Percentiles rank a stretch among this genome's conserved stretches.
phyloP scores from a whole-genome alignment of 148 eudicot genomes.

The Spergularia marina region DNA sequence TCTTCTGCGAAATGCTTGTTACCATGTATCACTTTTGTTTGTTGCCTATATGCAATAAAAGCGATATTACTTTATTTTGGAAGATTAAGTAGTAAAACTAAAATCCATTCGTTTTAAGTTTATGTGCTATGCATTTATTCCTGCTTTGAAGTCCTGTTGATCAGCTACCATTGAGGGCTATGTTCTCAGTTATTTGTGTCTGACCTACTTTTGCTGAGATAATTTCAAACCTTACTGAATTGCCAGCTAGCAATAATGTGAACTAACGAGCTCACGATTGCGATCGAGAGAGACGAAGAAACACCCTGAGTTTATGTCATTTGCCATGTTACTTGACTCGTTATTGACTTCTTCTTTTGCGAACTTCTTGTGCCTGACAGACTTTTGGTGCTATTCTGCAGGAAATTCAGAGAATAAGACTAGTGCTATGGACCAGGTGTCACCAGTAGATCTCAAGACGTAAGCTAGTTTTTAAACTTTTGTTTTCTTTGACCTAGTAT shows the following conservation, averaged over 20 bases:
- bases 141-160: neutral
- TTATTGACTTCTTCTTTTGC: too few relatives aligned
- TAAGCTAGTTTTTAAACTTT: slow-evolving; percentile 24
- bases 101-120: neutral
- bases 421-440: slow-evolving; percentile 41
- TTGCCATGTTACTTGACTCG: too few relatives aligned
- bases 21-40: neutral
- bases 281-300: too few relatives aligned
- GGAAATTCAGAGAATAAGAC: slow-evolving; percentile 56
- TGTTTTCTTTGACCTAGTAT: neutral
- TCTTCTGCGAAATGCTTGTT: neutral
- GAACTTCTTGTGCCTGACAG: neutral
- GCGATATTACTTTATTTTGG: too few relatives aligned
- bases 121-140: neutral
- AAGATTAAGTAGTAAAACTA: neutral
- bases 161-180: neutral
- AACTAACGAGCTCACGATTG: too few relatives aligned
- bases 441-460: slow-evolving; percentile 72
- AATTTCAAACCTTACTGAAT: neutral
- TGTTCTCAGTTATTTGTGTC: neutral
- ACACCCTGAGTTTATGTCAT: too few relatives aligned
- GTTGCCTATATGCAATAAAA: neutral
- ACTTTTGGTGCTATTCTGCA: slow-evolving; percentile 30
- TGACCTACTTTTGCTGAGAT: neutral
- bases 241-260: neutral